Evolutionary conservation across 805 yeast species (phyloP).

Genomic region (Metschnikowia reukaufii): DNA sequence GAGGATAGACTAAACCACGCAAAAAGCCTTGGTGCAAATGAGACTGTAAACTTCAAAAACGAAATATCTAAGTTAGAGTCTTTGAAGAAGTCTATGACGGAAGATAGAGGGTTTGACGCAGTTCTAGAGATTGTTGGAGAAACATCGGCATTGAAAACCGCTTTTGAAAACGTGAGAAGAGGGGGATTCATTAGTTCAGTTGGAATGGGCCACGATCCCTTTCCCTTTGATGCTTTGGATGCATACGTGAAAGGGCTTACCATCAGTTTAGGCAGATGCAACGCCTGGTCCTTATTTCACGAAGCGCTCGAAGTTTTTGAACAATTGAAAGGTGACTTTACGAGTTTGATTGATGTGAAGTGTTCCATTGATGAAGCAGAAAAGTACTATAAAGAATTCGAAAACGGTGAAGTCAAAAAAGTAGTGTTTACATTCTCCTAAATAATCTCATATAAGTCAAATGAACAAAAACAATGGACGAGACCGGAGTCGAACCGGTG

Average conservation of each 20-base stretch:
- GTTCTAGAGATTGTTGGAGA: constrained; percentile 63
- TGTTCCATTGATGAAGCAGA: constrained; percentile 46
- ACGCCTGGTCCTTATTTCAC: constrained; percentile 53
- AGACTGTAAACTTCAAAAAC: constrained; percentile 43
- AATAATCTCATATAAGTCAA: neutral
- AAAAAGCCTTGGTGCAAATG: constrained; percentile 47
- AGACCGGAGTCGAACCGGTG: constrained; percentile 22
- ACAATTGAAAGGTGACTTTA: constrained; percentile 42
- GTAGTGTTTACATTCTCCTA: constrained; percentile 46
- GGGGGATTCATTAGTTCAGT: constrained; percentile 59
- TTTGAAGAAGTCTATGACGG: constrained; percentile 37
- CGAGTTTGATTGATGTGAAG: constrained; percentile 51
- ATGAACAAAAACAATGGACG: constrained; percentile 11
- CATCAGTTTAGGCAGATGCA: constrained; percentile 63
- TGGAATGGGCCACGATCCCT: constrained; percentile 59
- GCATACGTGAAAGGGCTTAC: constrained; percentile 58
- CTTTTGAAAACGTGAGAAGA: constrained; percentile 53
- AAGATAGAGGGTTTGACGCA: constrained; percentile 57
- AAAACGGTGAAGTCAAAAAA: constrained; percentile 53
- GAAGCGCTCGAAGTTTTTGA: constrained; percentile 53
- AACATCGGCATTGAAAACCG: constrained; percentile 48
- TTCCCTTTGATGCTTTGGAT: constrained; percentile 58
- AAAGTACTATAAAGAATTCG: constrained; percentile 51
- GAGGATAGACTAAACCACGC: constrained; percentile 48
- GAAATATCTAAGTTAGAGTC: constrained; percentile 30